Percentiles rank a stretch among this genome's conserved stretches.
These are phyloP conservation scores for Verticillium dahliae DNA, from an alignment of 2,329 filamentous ascomycete genomes.

Conservation along the genomic window DNA sequence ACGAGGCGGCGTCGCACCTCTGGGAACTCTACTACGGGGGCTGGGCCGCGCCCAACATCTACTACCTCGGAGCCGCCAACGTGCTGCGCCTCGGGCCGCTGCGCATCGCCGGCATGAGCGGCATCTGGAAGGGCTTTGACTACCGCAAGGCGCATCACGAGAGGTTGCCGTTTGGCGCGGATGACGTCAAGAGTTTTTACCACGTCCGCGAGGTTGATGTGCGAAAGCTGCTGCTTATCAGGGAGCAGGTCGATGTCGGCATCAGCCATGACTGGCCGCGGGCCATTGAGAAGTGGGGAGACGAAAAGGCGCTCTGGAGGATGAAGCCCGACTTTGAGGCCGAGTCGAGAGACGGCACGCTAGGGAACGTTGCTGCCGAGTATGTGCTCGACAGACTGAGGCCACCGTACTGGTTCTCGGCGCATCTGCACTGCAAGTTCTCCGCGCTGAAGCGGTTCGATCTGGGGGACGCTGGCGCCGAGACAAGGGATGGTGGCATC, in stretches of 20 bases:
- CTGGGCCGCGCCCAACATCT: conserved; percentile 95
- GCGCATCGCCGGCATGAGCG: conserved; percentile 82
- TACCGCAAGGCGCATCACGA: conserved; percentile 81
- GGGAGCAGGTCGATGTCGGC: conserved; percentile 84
- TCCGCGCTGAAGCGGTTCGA: conserved; percentile 58
- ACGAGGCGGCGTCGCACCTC: conserved; percentile 85
- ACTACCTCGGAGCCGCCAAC: conserved; percentile 92
- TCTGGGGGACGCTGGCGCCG: conserved; percentile 16
- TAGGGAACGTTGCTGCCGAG: conserved; percentile 76
- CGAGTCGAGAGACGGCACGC: conserved; percentile 67
- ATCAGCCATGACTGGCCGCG: conserved; percentile 95
- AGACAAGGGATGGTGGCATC: background rate
- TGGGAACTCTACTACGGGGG: conserved; percentile 94
- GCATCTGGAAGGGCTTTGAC: conserved; percentile 91
- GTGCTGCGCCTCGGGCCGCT: conserved; percentile 77
- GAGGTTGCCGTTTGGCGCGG: conserved; percentile 72
- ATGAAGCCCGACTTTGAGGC: conserved; percentile 68
- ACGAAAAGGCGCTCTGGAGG: conserved; percentile 60
- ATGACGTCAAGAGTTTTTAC: conserved; percentile 77
- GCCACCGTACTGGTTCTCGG: conserved; percentile 86
- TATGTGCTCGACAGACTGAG: conserved; percentile 75
- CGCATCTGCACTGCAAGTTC: conserved; percentile 88
- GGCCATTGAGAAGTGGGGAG: conserved; percentile 71
- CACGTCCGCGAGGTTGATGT: conserved; percentile 85
- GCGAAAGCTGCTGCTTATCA: conserved; percentile 78